Base-by-base conservation (phyloP, 805 yeast genomes). In the Tetrapisispora pingtungensis region DNA sequence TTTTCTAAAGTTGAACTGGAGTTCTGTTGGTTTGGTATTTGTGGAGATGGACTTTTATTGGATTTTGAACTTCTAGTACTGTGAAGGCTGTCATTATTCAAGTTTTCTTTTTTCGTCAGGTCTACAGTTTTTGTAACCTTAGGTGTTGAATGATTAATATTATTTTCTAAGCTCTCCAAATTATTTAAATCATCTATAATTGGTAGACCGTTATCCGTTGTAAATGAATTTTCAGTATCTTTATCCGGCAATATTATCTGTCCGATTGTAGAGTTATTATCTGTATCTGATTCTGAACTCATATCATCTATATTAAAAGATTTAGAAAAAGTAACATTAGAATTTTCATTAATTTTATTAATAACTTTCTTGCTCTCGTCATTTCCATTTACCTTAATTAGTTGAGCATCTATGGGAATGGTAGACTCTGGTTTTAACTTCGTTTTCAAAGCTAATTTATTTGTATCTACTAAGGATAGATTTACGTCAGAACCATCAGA, bases 401-500 rank as follows among this genome's bases (percentile, higher is more conserved):
- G n/a, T 37, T 10, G 14, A 17, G 10, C 26, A 13, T 26, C 7
- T 2, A 4, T 10, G 17, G 15, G 4, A 27, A 17, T 18, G n/a
- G 3, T 17, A 5, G 10, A 12, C 3, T 15, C 7, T 27, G 24
- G 17, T 28, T 28, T 28, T 26, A 12, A 10, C 27, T 37, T 26
- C 17, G 33, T 18, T 28, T 37, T 15, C 10, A 37, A 13, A 4
- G 31, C 22, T 17, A 37, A 26, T 37, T 37, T 37, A 12, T 17
- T 26, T 26, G 40, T 12, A 14, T 37, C 40, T 10, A 28, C 40
- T 13, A 27, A 26, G 17, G 40, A 37, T 8, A 37, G 7, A 37
- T 37, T 18, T 3, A 37, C 40, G 27, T 37, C 40, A 10, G 40
- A 37, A 13, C 26, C 40, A 14, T 37, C 40, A 3, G 40, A 37